Evolutionary conservation across 805 yeast genomes (phyloP), one percentile per base, ranked within the genome.

Genomic region (Myxozyma neglecta): DNA sequence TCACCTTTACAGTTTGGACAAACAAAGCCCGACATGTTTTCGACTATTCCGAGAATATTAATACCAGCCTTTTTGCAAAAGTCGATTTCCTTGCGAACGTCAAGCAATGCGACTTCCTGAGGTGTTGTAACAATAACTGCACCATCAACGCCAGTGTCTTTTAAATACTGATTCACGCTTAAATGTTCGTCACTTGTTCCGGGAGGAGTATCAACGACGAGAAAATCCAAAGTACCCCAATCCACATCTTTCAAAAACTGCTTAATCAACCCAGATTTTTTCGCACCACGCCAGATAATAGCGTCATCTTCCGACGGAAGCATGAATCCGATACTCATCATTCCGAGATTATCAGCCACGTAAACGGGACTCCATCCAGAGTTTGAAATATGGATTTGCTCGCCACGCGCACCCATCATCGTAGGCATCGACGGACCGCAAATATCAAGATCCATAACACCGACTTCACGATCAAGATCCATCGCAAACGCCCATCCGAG

Each of bases 141-240:
- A 0, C 99, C 99, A 72, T 93, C 97, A 1, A 94, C 85, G 0
- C 97, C 97, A 4, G 88, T 85, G 40, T 90, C 96, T 70, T 89
- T 88, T 82, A 94, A 78, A 71, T 89, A 92, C 55, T 89, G 86
- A 37, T 92, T 89, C 37, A 94, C 92, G 7, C 96, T 86, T 46
- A 94, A 80, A 75, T 94, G 99, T 73, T 94, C 99, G 75, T 94
- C 99, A 0, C 97, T 88, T 0, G 99, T 94, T 0, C 99, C 99
- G 0, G 99, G 99, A 0, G 99, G 99, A 0, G 99, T 94, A 71
- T 94, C 99, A 16, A 94, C 88, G 14, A 94, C 82, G 67, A 94
- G 78, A 70, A 89, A 94, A 73, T 94, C 97, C 13, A 79, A 69
- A 13, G 70, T 66, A 4, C 96, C 97, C 99, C 99, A 94, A 70